Evolutionary conservation across 306 rosid genomes (phyloP).

Genomic region (Senna tora): DNA sequence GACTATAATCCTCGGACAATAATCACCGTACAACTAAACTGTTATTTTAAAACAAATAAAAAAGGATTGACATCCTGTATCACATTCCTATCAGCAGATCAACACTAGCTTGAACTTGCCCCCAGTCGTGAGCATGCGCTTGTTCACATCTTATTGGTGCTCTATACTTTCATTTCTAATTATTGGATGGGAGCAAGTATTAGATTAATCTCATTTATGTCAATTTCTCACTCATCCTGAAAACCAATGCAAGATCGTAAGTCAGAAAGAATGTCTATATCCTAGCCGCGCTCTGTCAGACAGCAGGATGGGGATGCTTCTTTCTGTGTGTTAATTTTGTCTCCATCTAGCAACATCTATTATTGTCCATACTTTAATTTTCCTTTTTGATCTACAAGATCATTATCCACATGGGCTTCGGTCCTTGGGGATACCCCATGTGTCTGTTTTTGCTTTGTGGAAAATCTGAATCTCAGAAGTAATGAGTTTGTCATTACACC

Average conservation of each 20-base stretch:
- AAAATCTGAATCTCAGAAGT: constrained; percentile 71
- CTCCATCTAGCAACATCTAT: constrained; percentile 35
- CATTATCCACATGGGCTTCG: constrained; percentile 37
- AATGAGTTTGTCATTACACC: constrained; percentile 92
- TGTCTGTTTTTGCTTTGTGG: constrained; percentile 59
- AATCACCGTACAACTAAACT: neutral
- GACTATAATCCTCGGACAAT: neutral
- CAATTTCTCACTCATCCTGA: constrained; percentile 17
- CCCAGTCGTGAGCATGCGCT: neutral
- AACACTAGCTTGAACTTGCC: neutral
- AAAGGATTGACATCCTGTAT: neutral
- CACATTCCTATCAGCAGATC: neutral
- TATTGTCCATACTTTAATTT: constrained; percentile 39
- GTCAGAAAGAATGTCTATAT: constrained; percentile 22
- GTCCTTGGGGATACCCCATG: constrained; percentile 36
- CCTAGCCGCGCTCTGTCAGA: constrained; percentile 15
- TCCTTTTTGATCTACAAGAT: constrained; percentile 39
- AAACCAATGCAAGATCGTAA: constrained; percentile 22
- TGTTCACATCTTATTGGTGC: neutral
- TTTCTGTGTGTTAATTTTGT: neutral
- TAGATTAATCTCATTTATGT: neutral
- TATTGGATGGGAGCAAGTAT: neutral
- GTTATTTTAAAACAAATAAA: too few species aligned
- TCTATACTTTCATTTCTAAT: constrained; percentile 18
- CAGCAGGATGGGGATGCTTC: neutral